These are phyloP conservation scores for Turnera subulata DNA, from an alignment of 345 rosid species.

Conservation along the genomic window DNA sequence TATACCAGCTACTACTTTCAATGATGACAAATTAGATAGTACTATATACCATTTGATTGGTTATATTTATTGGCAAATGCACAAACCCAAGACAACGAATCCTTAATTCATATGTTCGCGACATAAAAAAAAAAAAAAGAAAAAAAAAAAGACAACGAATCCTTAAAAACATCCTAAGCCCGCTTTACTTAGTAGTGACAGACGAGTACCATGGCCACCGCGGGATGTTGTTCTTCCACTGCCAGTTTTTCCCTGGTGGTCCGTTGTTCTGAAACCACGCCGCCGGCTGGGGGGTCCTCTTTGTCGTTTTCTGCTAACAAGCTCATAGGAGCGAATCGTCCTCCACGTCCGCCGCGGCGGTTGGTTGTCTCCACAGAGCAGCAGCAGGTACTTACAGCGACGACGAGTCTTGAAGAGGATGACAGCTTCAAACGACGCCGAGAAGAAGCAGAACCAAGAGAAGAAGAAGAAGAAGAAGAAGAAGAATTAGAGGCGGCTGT, in stretches of 20 bases:
- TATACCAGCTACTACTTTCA: too few relatives aligned
- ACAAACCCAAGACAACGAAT: too few relatives aligned
- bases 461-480: too few relatives aligned
- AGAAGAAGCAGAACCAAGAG: not conserved
- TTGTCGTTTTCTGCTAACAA: not conserved
- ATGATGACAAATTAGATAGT: too few relatives aligned
- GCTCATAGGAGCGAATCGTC: not conserved
- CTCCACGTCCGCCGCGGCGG: not conserved
- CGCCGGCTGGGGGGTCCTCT: not conserved
- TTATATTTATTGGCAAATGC: too few relatives aligned
- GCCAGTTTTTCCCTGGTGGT: slow-evolving; percentile 9
- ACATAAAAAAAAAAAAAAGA: too few relatives aligned
- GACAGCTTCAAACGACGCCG: not conserved
- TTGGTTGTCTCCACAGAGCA: slow-evolving; percentile 3
- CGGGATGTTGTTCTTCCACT: slow-evolving; percentile 14
- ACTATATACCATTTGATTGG: too few relatives aligned
- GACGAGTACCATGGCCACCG: slow-evolving; percentile 27
- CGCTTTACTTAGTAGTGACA: too few relatives aligned
- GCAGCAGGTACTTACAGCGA: not conserved
- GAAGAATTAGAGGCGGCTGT: too few relatives aligned
- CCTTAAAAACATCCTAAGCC: too few relatives aligned
- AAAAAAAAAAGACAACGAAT: too few relatives aligned
- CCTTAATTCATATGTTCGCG: too few relatives aligned
- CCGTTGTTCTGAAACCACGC: slow-evolving; percentile 8
- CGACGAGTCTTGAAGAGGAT: not conserved